phyloP scores from a whole-genome alignment of 2,329 filamentous ascomycete species.

The Aspergillus tubingensis region DNA sequence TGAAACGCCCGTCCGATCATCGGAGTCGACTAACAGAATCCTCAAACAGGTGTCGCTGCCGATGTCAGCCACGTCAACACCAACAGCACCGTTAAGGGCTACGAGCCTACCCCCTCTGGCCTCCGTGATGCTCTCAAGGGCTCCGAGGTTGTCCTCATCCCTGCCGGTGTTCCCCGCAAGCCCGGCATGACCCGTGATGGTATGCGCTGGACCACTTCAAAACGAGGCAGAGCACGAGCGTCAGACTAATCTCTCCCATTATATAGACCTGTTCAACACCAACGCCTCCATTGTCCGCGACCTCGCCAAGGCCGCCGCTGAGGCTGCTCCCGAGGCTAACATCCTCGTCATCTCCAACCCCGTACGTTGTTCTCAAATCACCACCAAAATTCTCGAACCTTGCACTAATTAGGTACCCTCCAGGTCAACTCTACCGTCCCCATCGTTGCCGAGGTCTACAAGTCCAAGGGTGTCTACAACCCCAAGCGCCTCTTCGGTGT shows the following conservation, averaged over 20 bases:
- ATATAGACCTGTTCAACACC: conserved; percentile 95
- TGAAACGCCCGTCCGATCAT: neutral
- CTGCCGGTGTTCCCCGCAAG: conserved; percentile 97
- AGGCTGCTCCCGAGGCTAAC: conserved; percentile 87
- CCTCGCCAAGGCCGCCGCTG: conserved; percentile 90
- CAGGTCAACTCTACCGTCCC: conserved; percentile 97
- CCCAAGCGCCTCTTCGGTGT: conserved; percentile 99
- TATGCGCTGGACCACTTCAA: conserved; percentile 38
- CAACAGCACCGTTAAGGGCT: conserved; percentile 91
- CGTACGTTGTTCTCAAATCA: conserved; percentile 47
- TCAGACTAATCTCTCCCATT: conserved; percentile 9
- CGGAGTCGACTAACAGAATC: conserved; percentile 13
- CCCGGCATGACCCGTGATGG: conserved; percentile 98
- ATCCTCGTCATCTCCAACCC: conserved; percentile 98
- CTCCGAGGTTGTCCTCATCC: conserved; percentile 93
- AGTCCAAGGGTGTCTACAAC: conserved; percentile 94
- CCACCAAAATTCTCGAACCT: neutral
- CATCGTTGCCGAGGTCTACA: conserved; percentile 96
- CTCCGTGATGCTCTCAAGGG: conserved; percentile 79
- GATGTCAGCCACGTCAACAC: conserved; percentile 99
- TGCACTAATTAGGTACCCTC: conserved; percentile 7
- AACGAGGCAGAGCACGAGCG: neutral
- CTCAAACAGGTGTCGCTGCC: conserved; percentile 80
- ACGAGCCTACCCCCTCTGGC: conserved; percentile 73
- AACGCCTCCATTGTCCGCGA: conserved; percentile 99